Evolutionary conservation across 208 protist species (phyloP), one percentile per base, ranked within the genome.

Genomic region (Trypanosoma avium): DNA sequence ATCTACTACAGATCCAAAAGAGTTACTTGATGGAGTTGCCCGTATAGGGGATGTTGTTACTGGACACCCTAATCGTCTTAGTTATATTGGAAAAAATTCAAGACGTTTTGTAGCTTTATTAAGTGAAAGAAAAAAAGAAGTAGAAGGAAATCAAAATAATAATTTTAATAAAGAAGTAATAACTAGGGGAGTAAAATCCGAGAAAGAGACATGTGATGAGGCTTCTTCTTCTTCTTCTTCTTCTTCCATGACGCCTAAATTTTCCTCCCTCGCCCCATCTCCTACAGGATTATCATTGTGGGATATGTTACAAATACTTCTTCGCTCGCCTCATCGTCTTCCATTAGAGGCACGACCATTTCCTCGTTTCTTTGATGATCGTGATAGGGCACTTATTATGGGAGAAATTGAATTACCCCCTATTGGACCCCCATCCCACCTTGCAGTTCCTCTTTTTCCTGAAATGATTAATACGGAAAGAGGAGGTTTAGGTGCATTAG

Each of bases 41-140:
- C 84, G 77, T 19, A 69, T 80, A 17, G 79, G 73, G 29, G 84
- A 90, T 64, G 69, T 90, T 57, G 77, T 85, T 32, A 81, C 74
- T 4, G 77, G 80, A 22, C 73, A 85, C 57, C 73, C 72, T 2
- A 61, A 80, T 30, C 80, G 84, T 35, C 70, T 87, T 12, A 67
- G 67, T 21, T 84, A 75, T 57, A 70, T 86, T 50, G 64, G 75
- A 29, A 67, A 57, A 47, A 27, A 72, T 26, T 92, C 85, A 13
- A 68, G 85, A 15, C 30, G 52, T 4, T 72, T 72, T 50, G 58
- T 72, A 17, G 47, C 22, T 22, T 22, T 72, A 47, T 22, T 72
- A 9, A 65, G 58, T 36, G 58, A 52, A 30, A 57, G 26, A 35
- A 56, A 35, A 33, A 29, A 33, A 58, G 26, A 42, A 38, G 12